Evolutionary conservation across 2,329 filamentous ascomycete genomes (phyloP), one percentile per base, ranked within the genome.

Genomic region (Venturia oleaginea): DNA sequence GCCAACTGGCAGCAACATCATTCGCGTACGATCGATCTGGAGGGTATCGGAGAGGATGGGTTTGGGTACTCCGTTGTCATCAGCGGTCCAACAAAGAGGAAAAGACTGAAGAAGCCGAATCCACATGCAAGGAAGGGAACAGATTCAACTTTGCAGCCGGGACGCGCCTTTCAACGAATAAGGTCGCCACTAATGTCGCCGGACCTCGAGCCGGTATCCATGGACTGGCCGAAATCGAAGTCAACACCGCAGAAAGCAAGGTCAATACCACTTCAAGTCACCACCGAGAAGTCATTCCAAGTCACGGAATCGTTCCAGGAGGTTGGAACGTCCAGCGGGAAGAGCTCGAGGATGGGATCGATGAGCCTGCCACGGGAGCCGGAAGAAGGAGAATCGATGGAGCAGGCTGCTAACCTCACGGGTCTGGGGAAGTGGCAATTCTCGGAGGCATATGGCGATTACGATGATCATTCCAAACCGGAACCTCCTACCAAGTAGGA

Each of bases 1-100:
- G 11, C 59, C 22, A 27, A 7, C 15, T 60, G 59, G 59, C 34
- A 60, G 22, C 27, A 40, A 19, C 32, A 37, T 27, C 34, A 40
- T 24, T 42, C 59, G 27, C 62, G 55, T 32, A 60, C 38, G 7
- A 61, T 65, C 37, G 64, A 65, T 27, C 24, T 65, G 4, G 64
- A 65, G 38, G 64, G 64, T 4, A 65, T 65, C n/a, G 40, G 32
- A 7, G 32, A 37, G 2, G 64, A 65, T 43, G 64, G 64, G 8
- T 57, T 51, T 15, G 64, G 64, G 11, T 65, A 65, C 37, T 48
- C 59, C 4, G 64, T 65, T n/a, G 38, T 37, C 19, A 64, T 64
- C 54, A 64, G 54, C 11, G 62, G 62, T 8, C 62, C 62, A 38
- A 30, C 42, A 15, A 42, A 62, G 22, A n/a, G 42, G 11, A 62